Evolutionary conservation across 2,329 filamentous ascomycete genomes (phyloP).

Genomic region (Neocatenulostroma microsporum): DNA sequence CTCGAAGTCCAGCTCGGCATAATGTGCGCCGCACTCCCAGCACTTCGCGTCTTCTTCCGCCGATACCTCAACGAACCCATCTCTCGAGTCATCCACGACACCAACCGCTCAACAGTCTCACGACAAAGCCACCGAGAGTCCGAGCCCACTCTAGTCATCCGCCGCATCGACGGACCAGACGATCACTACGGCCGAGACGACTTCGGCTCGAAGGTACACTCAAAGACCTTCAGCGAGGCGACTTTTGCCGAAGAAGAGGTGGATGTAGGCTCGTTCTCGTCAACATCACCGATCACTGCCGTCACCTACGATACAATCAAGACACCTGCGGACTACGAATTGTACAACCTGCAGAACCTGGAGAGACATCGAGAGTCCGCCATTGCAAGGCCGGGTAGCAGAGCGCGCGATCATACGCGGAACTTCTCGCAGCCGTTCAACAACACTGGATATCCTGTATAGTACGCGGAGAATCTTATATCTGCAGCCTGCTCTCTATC

Average conservation of each 20-base stretch:
- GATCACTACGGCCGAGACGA: slow-evolving; percentile 1
- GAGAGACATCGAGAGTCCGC: too few species aligned
- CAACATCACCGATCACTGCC: slow-evolving; percentile 2
- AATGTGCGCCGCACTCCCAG: slow-evolving; percentile 37
- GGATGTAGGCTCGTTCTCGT: neutral
- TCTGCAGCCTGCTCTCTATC: too few species aligned
- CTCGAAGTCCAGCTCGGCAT: slow-evolving; percentile 36
- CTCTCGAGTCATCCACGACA: slow-evolving; percentile 6
- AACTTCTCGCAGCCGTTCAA: too few species aligned
- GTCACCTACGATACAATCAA: slow-evolving; percentile 6
- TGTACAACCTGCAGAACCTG: slow-evolving; percentile 15
- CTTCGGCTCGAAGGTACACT: neutral
- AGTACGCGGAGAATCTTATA: too few species aligned
- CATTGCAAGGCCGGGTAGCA: too few species aligned
- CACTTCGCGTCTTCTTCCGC: slow-evolving; percentile 38
- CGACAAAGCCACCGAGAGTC: neutral
- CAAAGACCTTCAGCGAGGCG: neutral
- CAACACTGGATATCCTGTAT: too few species aligned
- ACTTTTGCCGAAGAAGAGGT: neutral
- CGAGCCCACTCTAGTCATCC: neutral
- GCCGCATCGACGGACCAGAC: neutral
- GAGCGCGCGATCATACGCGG: too few species aligned
- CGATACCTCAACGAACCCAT: slow-evolving; percentile 28
- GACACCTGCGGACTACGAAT: slow-evolving; percentile 17
- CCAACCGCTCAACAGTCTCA: slow-evolving; percentile 8